phyloP scores from a whole-genome alignment of 2,329 filamentous ascomycete genomes.

The Colletotrichum chrysophilum region DNA sequence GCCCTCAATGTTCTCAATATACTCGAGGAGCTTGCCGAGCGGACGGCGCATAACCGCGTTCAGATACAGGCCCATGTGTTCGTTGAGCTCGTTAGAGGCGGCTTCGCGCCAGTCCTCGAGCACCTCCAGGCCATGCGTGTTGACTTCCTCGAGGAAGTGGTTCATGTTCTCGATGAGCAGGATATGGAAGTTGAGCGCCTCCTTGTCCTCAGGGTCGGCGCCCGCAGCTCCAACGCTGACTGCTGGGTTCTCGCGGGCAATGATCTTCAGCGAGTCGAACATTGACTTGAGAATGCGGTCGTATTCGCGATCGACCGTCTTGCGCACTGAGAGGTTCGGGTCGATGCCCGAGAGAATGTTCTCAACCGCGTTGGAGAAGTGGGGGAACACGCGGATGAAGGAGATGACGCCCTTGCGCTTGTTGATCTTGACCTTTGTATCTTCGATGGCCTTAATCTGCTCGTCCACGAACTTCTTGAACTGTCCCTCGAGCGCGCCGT shows the following conservation, averaged over 20 bases:
- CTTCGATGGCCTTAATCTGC: slow-evolving; percentile 93
- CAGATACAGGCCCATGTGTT: slow-evolving; percentile 89
- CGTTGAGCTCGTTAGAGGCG: slow-evolving; percentile 78
- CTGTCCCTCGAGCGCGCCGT: slow-evolving; percentile 73
- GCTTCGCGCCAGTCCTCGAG: slow-evolving; percentile 83
- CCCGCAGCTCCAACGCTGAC: slow-evolving; percentile 47
- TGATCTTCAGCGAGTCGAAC: slow-evolving; percentile 97
- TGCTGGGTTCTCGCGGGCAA: slow-evolving; percentile 74
- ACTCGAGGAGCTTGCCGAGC: slow-evolving; percentile 88
- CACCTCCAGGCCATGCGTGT: slow-evolving; percentile 74
- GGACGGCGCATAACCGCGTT: slow-evolving; percentile 88
- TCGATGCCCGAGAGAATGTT: slow-evolving; percentile 74
- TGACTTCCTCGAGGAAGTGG: slow-evolving; percentile 92
- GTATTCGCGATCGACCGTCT: slow-evolving; percentile 86
- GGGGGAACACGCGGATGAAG: slow-evolving; percentile 92
- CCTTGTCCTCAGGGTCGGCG: slow-evolving; percentile 82
- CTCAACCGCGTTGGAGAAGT: slow-evolving; percentile 83
- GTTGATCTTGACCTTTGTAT: slow-evolving; percentile 98
- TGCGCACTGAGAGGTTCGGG: slow-evolving; percentile 67
- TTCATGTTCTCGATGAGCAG: slow-evolving; percentile 99
- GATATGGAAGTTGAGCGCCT: slow-evolving; percentile 96
- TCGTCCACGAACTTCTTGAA: slow-evolving; percentile 93
- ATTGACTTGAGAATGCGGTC: slow-evolving; percentile 89
- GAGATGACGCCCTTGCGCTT: slow-evolving; percentile 96
- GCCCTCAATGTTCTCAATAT: slow-evolving; percentile 86